A percentile compares a stretch with the other conserved stretches of the same genome.
Conservation (phyloP, 805 yeast genomes). For the Candida michaelii region DNA sequence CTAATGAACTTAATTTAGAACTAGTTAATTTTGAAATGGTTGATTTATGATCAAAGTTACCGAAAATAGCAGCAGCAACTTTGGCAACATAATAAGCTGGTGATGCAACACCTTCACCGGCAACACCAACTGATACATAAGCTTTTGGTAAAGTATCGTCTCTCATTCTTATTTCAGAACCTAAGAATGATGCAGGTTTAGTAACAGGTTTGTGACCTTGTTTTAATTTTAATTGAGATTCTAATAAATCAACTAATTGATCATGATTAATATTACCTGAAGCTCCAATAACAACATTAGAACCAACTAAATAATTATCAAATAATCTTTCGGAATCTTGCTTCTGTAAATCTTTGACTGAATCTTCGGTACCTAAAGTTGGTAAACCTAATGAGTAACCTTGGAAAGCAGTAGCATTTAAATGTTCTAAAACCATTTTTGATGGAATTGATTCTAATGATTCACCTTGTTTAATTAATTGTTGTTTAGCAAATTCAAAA, state of each 20-base stretch:
- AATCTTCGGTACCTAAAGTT: slow-evolving; percentile 69
- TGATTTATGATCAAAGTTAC: slow-evolving; percentile 54
- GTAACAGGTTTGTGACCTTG: slow-evolving; percentile 50
- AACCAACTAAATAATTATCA: slow-evolving; percentile 55
- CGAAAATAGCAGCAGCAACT: slow-evolving; percentile 66
- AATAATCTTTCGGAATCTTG: slow-evolving; percentile 60
- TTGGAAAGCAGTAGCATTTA: slow-evolving; percentile 83
- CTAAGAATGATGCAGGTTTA: slow-evolving; percentile 66
- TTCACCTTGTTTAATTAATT: slow-evolving; percentile 48
- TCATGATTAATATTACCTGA: slow-evolving; percentile 74
- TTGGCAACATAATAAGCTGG: slow-evolving; percentile 68
- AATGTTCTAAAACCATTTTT: slow-evolving; percentile 65
- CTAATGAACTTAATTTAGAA: slow-evolving; percentile 67
- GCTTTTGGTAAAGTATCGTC: slow-evolving; percentile 85
- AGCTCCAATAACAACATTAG: slow-evolving; percentile 68
- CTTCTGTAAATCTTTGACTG: slow-evolving; percentile 55
- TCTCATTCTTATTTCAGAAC: slow-evolving; percentile 85
- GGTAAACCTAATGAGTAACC: slow-evolving; percentile 80
- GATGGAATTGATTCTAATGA: slow-evolving; percentile 57
- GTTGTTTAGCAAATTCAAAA: slow-evolving; percentile 47
- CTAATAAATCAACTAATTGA: slow-evolving; percentile 64
- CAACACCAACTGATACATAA: slow-evolving; percentile 71
- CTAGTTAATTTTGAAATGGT: slow-evolving; percentile 53
- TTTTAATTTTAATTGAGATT: slow-evolving; percentile 47
- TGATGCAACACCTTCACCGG: slow-evolving; percentile 65